Evolutionary conservation across 352 stramenopile genomes (phyloP), one percentile per base, ranked within the genome.

Genomic region (Phytopythium cucurbitacearum): DNA sequence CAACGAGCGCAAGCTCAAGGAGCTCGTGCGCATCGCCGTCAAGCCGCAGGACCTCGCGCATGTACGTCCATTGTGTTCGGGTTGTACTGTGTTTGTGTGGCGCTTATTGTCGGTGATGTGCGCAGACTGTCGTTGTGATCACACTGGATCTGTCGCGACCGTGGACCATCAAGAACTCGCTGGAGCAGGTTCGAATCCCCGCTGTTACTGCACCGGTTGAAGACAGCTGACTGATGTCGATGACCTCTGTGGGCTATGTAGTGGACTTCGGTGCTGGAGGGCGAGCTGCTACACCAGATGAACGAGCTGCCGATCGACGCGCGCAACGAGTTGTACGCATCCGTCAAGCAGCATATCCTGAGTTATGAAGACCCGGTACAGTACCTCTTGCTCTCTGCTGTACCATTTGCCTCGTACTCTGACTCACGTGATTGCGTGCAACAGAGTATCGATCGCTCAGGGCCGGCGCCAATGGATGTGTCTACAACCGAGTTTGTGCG

Each of bases 81-180:
- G 40, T 11, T 39, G 48, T 59, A 34, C 16, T 59, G n/a, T 13
- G 34, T 36, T 52, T n/a, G 11, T 35, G 11, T 15, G 6, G 3
- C 3, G 15, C 8, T 1, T 52, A 3, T 13, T 52, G 40, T 45
- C n/a, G 32, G 12, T 7, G 42, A 35, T 38, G 39, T 33, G 40
- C 45, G 39, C 52, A 94, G 62, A 94, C 77, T 3, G 73, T 90
- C 38, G 67, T 80, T 16, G 71, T 60, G 0, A 73, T 94, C 47
- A 77, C 88, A 41, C 40, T 91, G 43, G 84, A 94, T 63, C 55
- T 89, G 40, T 89, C 76, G 40, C 67, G 76, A 32, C 80, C 79
- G 9, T 94, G 84, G 84, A 88, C 79, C 33, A 89, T 94, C 64
- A 91, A 94, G 65, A 80, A 64, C 53, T 74, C 76, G 39, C 55